These are phyloP conservation scores for Lachancea dasiensis DNA, from an alignment of 805 yeast genomes.

Conservation along the genomic window DNA sequence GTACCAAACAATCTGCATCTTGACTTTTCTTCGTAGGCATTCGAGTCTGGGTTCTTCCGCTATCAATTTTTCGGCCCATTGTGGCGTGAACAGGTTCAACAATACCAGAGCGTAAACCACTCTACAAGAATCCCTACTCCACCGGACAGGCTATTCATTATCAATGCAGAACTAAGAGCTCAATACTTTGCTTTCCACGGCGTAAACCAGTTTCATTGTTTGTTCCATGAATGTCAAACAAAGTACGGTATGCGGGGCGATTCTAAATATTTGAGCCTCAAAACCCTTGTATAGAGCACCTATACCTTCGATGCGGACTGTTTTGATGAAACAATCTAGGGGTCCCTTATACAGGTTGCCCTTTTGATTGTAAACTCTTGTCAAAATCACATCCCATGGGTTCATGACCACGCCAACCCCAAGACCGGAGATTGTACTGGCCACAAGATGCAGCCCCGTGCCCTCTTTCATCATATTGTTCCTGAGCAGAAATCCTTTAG, in stretches of 20 bases:
- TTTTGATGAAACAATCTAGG: constrained; percentile 80
- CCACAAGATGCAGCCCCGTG: constrained; percentile 60
- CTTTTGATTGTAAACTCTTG: constrained; percentile 92
- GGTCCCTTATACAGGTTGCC: constrained; percentile 84
- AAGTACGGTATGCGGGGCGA: constrained; percentile 91
- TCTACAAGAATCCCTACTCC: too few relatives aligned
- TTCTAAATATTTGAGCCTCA: constrained; percentile 83
- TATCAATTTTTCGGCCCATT: too few relatives aligned
- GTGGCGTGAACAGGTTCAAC: too few relatives aligned
- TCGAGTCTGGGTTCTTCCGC: too few relatives aligned
- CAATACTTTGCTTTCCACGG: constrained; percentile 28
- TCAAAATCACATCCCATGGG: constrained; percentile 93
- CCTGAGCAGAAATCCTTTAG: constrained; percentile 56
- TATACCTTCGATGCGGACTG: constrained; percentile 77
- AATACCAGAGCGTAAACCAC: too few relatives aligned
- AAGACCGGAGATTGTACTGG: constrained; percentile 76
- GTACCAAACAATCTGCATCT: too few relatives aligned
- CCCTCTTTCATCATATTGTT: constrained; percentile 54
- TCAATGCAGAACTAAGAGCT: too few relatives aligned
- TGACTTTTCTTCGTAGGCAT: too few relatives aligned
- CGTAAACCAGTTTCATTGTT: constrained; percentile 58
- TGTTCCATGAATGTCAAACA: constrained; percentile 95
- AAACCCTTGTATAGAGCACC: constrained; percentile 91
- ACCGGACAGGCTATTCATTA: too few relatives aligned
- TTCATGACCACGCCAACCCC: constrained; percentile 96